Evolutionary conservation across 1,139 yeast genomes (phyloP), one percentile per base, ranked within the genome.

Genomic region (Schwanniomyces etchellsii): DNA sequence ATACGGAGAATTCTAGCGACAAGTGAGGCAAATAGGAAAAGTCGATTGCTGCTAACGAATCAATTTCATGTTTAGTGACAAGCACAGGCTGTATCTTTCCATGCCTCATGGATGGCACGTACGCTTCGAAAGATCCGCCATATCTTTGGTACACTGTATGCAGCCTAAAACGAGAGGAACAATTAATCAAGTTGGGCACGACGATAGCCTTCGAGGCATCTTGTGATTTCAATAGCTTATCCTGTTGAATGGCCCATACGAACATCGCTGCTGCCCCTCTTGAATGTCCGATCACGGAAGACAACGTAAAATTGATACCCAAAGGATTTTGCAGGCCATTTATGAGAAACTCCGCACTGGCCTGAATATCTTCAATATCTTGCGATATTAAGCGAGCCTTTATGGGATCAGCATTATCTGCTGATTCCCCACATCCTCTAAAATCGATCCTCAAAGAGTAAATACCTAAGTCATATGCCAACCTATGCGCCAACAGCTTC

Each of bases 201-300:
- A 60, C 38, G 7, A 63, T 55, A 13, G 62, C 61, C 11, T 53
- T 50, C 3, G 54, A 30, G 1, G 55, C 44, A 12, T 50, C 42
- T 5, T 60, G 59, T 24, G 41, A 48, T 29, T 48, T 60, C 36
- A 48, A 36, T 15, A 52, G 43, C 11, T 47, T 37, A 34, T 64
- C 67, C 37, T 72, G 74, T 29, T 53, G 42, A 26, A 68, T 36
- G 1, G 81, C 79, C 86, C 93, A 88, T 34, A 72, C 59, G 44
- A 84, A 77, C 77, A 79, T 74, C n/a, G 91, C 81, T 15, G 82
- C 71, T 1, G 75, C 65, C 4, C 95, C 96, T 36, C 96, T 61
- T 0, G 95, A 84, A 50, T 89, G 97, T 2, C 77, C 80, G 21
- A 84, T 62, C 4, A 81, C 62, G 2, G 80, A 52, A 31, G 74